Evolutionary conservation across 2,329 filamentous ascomycete genomes (phyloP).

Genomic region (Cytospora schulzeri): DNA sequence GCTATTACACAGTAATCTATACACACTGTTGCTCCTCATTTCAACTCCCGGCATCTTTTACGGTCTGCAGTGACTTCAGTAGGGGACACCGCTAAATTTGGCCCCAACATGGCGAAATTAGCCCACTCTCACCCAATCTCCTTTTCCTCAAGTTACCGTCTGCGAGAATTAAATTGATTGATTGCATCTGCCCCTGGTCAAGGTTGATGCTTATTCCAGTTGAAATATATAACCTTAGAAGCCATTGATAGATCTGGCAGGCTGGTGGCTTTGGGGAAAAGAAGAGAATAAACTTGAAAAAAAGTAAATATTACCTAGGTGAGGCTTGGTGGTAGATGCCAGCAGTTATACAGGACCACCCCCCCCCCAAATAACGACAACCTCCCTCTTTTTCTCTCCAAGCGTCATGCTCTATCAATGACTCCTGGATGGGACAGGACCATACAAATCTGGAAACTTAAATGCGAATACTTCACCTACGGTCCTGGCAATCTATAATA

Average conservation of each 20-base stretch:
- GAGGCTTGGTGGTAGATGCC: too few relatives aligned
- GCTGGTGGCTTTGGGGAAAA: not conserved
- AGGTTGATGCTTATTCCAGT: not conserved
- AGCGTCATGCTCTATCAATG: too few relatives aligned
- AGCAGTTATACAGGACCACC: too few relatives aligned
- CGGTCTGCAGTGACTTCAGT: not conserved
- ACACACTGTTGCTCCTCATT: slow-evolving; percentile 1
- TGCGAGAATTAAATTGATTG: slow-evolving; percentile 9
- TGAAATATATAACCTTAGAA: not conserved
- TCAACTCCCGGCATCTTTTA: not conserved
- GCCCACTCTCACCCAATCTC: slow-evolving; percentile 11
- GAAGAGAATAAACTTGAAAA: too few relatives aligned
- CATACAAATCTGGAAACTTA: too few relatives aligned
- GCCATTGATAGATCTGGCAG: not conserved
- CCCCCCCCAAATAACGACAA: too few relatives aligned
- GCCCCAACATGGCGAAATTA: not conserved
- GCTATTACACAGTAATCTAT: slow-evolving; percentile 4
- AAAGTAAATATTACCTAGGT: too few relatives aligned
- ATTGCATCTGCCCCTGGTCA: slow-evolving; percentile 7
- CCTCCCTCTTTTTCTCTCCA: too few relatives aligned
- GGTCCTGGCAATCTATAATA: too few relatives aligned
- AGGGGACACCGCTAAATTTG: not conserved
- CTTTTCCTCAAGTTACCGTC: not conserved
- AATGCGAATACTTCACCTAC: too few relatives aligned
- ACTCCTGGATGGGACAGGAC: too few relatives aligned